phyloP scores from a whole-genome alignment of 345 rosid genomes.

The Sonneratia caseolaris region DNA sequence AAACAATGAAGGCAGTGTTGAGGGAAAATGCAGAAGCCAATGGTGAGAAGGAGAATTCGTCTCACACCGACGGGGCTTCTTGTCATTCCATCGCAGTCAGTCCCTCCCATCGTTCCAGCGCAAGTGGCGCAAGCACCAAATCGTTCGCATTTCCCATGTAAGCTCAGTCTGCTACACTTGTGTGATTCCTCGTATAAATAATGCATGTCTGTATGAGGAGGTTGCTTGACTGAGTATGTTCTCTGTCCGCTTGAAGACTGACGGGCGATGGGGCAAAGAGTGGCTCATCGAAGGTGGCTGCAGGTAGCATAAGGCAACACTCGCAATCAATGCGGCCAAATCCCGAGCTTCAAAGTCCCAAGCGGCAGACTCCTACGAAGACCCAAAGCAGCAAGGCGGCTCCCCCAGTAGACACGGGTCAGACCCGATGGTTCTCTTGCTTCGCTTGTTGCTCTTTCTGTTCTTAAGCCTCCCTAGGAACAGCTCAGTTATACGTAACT shows the following conservation, averaged over 20 bases:
- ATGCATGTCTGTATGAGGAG: background rate
- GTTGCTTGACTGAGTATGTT: background rate
- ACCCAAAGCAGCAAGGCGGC: conserved; percentile 18
- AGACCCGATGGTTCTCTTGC: conserved; percentile 47
- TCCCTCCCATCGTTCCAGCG: conserved; percentile 32
- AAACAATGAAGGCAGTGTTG: conserved; percentile 43
- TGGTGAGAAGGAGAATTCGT: conserved; percentile 9
- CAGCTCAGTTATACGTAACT: background rate
- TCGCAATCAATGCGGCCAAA: conserved; percentile 5
- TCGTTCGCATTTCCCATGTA: conserved; percentile 91
- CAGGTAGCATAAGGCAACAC: conserved; percentile 13
- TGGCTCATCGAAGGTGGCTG: conserved; percentile 8
- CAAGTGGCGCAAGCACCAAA: conserved; percentile 34
- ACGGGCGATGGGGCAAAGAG: conserved; percentile 18
- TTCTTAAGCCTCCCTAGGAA: background rate
- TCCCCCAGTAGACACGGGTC: conserved; percentile 5
- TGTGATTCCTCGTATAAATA: background rate
- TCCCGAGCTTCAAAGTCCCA: conserved; percentile 17
- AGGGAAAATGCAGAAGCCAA: conserved; percentile 28
- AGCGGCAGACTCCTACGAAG: conserved; percentile 10
- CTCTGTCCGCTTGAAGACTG: background rate
- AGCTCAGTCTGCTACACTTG: conserved; percentile 7
- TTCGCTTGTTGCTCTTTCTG: conserved; percentile 39
- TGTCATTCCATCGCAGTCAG: conserved; percentile 6
- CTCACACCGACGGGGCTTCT: background rate